Conservation (phyloP, 164 flowering plant genomes). For the Berberis vulgaris region DNA sequence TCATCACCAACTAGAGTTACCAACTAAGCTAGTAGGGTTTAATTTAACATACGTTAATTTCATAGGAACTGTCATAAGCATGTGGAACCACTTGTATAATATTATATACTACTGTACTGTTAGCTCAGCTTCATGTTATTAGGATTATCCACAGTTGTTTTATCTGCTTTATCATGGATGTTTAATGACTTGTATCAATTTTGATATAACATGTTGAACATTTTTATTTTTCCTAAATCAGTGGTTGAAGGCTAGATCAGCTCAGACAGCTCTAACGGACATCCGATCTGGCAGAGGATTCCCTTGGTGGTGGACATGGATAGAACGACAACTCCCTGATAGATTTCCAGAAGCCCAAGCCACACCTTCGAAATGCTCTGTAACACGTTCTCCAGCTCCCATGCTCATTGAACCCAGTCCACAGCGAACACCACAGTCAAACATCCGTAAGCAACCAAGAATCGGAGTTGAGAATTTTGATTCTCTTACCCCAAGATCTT, state of each 20-base stretch:
- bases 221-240: conserved; percentile 13
- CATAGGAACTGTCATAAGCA: too few species aligned
- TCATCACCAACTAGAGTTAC: too few species aligned
- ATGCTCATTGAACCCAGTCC: conserved; percentile 15
- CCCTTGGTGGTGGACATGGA: conserved; percentile 96
- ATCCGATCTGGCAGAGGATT: conserved; percentile 41
- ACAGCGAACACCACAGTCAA: conserved; percentile 13
- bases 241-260: conserved; percentile 50
- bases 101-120: too few species aligned
- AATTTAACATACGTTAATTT: too few species aligned
- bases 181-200: too few species aligned
- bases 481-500: conserved; percentile 51
- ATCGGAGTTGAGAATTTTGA: conserved; percentile 31
- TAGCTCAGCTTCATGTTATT: too few species aligned
- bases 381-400: conserved; percentile 35
- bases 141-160: too few species aligned
- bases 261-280: conserved; percentile 33
- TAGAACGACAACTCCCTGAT: conserved; percentile 54
- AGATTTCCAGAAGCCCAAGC: conserved; percentile 20
- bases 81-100: too few species aligned
- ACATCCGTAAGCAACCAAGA: conserved; percentile 16
- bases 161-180: too few species aligned
- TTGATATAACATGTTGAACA: too few species aligned
- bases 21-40: too few species aligned
- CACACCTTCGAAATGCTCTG: conserved; percentile 20